Conservation (phyloP, 2,329 filamentous ascomycete species). For the Verticillium isaacii region DNA sequence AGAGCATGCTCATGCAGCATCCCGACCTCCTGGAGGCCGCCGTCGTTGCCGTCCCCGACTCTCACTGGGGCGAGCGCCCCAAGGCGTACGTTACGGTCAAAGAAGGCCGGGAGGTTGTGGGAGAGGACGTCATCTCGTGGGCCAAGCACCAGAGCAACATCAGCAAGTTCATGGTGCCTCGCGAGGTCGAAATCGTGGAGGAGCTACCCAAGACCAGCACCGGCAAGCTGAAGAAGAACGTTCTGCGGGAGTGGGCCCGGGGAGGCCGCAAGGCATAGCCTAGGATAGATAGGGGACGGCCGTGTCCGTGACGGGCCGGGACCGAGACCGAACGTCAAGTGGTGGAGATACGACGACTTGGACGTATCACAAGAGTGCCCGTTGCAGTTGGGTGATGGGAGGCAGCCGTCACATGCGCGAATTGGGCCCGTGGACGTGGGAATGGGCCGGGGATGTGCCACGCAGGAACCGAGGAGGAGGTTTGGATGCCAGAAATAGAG, state of each 20-base stretch:
- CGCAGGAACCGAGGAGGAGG: neutral
- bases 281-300: neutral
- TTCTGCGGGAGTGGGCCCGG: slow-evolving; percentile 81
- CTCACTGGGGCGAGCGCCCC: slow-evolving; percentile 92
- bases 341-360: neutral
- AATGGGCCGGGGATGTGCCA: neutral
- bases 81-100: slow-evolving; percentile 89
- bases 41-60: slow-evolving; percentile 81
- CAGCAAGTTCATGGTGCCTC: slow-evolving; percentile 82
- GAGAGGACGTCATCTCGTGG: slow-evolving; percentile 77
- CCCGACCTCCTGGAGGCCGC: slow-evolving; percentile 87
- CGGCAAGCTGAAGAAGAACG: slow-evolving; percentile 94
- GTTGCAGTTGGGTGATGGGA: neutral
- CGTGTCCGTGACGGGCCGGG: neutral
- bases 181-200: slow-evolving; percentile 69
- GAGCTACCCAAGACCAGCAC: slow-evolving; percentile 97
- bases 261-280: slow-evolving; percentile 4
- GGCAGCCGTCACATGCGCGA: neutral
- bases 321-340: neutral
- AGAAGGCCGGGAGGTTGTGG: slow-evolving; percentile 53
- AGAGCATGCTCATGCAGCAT: slow-evolving; percentile 84
- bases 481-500: neutral
- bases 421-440: neutral
- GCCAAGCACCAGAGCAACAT: slow-evolving; percentile 76
- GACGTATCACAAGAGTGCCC: neutral